Base-by-base conservation (phyloP, 2,329 filamentous ascomycete genomes). In the Coniochaeta sp. region DNA sequence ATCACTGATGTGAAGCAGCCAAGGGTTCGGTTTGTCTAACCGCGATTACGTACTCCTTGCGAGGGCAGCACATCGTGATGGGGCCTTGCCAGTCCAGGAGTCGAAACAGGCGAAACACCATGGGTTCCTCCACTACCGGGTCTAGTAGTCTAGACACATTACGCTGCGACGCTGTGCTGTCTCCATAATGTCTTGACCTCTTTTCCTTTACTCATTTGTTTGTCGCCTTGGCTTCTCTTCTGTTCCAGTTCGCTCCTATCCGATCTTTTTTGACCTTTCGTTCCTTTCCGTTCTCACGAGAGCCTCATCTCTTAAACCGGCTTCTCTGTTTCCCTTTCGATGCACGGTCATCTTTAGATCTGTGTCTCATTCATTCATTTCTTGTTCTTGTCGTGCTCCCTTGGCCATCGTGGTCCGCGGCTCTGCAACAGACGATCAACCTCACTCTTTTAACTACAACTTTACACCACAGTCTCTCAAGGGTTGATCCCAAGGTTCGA, bases 401-500 rank as follows among this genome's bases (percentile, higher is more conserved):
- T 43, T 34, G 36, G 38, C 28, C 56, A 50, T 52, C 44, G 16
- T 5, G 9, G 16, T 62, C 60, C 40, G 55, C 58, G 31, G 26
- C 24, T 36, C 8, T 36, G 34, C 7, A 12, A 36, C 31, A 16
- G 17, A 31, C 58, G 44, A 12, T 59, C 58, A 12, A 26, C 33
- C 8, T 34, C 14, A 50, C 16, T 40, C 54, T 33, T 55, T 50
- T 43, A 8, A 57, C 9, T 34, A 24, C 54, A 4, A 57, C 14
- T 34, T 57, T 24, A 12, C 6, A 38, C 54, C 36, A 19, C 47
- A n/a, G 31, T 57, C n/a, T n/a, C 19, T 57, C 17, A 36, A 60
- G 68, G 67, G 65, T 68, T 69, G 65, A 70, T 64, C 64, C 66
- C 66, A 36, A 36, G 33, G 8, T 33, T 26, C 24, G 47, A 63